phyloP scores from a whole-genome alignment of 2,329 filamentous ascomycete species.

The Aspergillus chevalieri region DNA sequence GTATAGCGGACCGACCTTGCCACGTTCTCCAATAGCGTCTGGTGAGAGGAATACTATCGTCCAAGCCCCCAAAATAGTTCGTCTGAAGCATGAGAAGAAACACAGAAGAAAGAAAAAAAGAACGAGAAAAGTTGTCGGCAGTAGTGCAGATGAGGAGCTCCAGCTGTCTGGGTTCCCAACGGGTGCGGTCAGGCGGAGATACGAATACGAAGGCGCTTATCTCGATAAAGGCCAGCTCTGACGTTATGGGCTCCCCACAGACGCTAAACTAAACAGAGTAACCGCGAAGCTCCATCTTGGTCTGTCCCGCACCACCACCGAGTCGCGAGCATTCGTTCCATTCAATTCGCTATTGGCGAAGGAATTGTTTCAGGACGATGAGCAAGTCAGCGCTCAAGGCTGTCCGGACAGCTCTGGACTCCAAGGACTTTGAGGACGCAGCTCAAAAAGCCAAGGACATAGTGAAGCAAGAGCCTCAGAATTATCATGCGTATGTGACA shows the following conservation, averaged over 20 bases:
- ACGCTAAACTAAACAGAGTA: background rate
- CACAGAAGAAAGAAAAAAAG: background rate
- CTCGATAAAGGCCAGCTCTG: conserved; percentile 13
- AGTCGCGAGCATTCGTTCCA: background rate
- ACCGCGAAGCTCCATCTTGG: background rate
- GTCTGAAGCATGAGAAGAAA: too few relatives aligned
- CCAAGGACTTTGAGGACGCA: conserved; percentile 72
- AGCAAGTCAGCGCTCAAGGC: conserved; percentile 72
- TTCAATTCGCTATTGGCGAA: conserved; percentile 6
- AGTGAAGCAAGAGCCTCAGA: conserved; percentile 65
- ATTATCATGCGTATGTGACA: conserved; percentile 67
- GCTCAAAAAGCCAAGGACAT: conserved; percentile 62
- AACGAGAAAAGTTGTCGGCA: background rate
- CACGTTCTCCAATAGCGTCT: background rate
- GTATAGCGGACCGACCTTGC: background rate
- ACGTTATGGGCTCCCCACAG: conserved; percentile 17
- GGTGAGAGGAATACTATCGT: too few relatives aligned
- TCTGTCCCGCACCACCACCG: background rate
- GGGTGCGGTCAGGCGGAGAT: conserved; percentile 1
- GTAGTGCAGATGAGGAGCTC: background rate
- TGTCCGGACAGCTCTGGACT: conserved; percentile 70
- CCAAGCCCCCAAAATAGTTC: too few relatives aligned
- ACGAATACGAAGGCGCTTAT: conserved; percentile 1
- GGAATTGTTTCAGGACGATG: conserved; percentile 27
- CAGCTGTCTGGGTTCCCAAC: background rate